Conservation (phyloP, 2,329 filamentous ascomycete genomes). For the Ramularia endophylla region DNA sequence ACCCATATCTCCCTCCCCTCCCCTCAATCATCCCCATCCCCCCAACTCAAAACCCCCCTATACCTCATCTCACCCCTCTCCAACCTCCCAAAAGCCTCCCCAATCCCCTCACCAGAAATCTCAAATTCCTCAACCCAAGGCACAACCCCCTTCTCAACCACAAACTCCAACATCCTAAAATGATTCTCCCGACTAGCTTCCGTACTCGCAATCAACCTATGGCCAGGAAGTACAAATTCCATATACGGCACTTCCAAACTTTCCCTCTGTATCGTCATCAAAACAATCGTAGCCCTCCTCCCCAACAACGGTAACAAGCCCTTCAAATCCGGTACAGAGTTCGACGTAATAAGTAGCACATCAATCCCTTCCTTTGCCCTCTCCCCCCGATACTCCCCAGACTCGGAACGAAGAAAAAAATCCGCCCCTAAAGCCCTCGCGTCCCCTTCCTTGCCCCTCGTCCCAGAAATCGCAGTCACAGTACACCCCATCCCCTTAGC, state of each 20-base stretch:
- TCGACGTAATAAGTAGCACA: constrained; percentile 27
- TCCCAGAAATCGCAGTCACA: constrained; percentile 27
- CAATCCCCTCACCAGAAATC: constrained; percentile 35
- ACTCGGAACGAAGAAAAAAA: neutral
- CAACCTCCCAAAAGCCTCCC: constrained; percentile 36
- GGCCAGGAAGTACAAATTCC: constrained; percentile 31
- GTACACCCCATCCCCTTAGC: constrained; percentile 30
- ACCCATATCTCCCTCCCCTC: no score
- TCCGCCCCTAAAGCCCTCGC: constrained; percentile 28
- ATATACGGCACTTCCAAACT: constrained; percentile 28
- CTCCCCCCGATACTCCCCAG: constrained; percentile 14
- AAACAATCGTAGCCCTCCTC: constrained; percentile 28
- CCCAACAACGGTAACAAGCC: constrained; percentile 25
- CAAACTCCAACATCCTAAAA: constrained; percentile 41
- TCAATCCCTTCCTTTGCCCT: constrained; percentile 18
- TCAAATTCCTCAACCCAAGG: constrained; percentile 41
- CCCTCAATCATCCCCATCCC: neutral
- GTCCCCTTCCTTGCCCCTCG: constrained; percentile 20
- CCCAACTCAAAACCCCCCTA: constrained; percentile 33
- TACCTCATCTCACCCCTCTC: constrained; percentile 42
- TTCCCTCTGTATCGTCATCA: constrained; percentile 32
- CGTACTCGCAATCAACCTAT: constrained; percentile 29
- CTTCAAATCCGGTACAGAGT: constrained; percentile 25
- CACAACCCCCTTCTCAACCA: constrained; percentile 37
- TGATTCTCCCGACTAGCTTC: constrained; percentile 29